These are phyloP conservation scores for Diutina rugosa DNA, from an alignment of 1,139 yeast genomes.

Conservation along the genomic window DNA sequence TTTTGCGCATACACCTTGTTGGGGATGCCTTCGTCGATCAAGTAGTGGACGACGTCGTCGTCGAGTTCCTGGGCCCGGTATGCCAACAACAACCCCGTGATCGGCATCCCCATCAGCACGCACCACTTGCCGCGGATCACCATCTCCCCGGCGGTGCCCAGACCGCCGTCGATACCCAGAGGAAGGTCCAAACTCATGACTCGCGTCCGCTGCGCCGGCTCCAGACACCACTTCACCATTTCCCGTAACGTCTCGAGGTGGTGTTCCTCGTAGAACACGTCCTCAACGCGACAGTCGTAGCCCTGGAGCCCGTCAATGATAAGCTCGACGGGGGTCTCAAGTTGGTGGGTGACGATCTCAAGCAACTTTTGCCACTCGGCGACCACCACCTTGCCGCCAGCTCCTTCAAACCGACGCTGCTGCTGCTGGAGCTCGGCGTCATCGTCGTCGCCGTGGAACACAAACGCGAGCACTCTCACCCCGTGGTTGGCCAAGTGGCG, in stretches of 20 bases:
- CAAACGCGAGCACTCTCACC: slow-evolving; percentile 49
- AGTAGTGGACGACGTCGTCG: slow-evolving; percentile 38
- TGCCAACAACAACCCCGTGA: slow-evolving; percentile 52
- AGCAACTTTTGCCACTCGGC: slow-evolving; percentile 20
- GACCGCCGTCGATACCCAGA: slow-evolving; percentile 75
- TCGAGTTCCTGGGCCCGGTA: slow-evolving; percentile 16
- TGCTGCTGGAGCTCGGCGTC: slow-evolving; percentile 23
- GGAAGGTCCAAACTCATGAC: slow-evolving; percentile 71
- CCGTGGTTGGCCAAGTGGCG: slow-evolving; percentile 72
- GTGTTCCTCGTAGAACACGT: slow-evolving; percentile 21
- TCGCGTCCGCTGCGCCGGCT: slow-evolving; percentile 30
- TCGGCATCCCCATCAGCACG: slow-evolving; percentile 64
- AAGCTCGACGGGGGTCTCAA: slow-evolving; percentile 67
- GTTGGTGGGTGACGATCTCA: slow-evolving; percentile 22
- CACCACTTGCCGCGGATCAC: slow-evolving; percentile 35
- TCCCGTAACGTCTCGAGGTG: slow-evolving; percentile 20
- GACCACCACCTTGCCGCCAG: slow-evolving; percentile 29
- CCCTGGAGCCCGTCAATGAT: slow-evolving; percentile 79
- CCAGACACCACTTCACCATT: slow-evolving; percentile 57
- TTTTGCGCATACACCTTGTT: slow-evolving; percentile 27
- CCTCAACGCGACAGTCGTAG: slow-evolving; percentile 55
- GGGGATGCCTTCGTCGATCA: slow-evolving; percentile 72
- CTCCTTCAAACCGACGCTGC: slow-evolving; percentile 37
- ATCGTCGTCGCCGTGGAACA: slow-evolving; percentile 25
- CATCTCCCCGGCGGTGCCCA: slow-evolving; percentile 39